Conservation (phyloP, 2,329 filamentous ascomycete genomes). For the Penicillium griseofulvum region DNA sequence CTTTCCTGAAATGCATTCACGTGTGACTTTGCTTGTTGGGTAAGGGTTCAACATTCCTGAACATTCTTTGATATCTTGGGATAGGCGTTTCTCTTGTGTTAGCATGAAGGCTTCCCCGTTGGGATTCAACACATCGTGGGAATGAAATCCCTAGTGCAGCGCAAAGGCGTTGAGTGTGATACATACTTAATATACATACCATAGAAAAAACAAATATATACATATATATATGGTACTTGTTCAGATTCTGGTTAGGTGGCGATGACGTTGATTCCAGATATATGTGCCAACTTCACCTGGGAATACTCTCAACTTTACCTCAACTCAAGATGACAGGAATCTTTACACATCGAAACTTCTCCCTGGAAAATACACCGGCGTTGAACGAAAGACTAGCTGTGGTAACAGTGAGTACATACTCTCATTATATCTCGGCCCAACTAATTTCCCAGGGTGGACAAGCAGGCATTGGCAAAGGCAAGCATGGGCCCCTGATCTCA, state of each 20-base stretch:
- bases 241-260: not conserved
- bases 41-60: slow-evolving; percentile 22
- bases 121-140: slow-evolving; percentile 18
- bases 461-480: slow-evolving; percentile 30
- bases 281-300: not conserved
- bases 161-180: slow-evolving; percentile 6
- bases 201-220: not conserved
- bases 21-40: slow-evolving; percentile 4
- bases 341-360: slow-evolving; percentile 30
- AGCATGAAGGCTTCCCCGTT: slow-evolving; percentile 11
- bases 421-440: not conserved
- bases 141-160: slow-evolving; percentile 10
- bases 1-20: slow-evolving; percentile 13
- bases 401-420: slow-evolving; percentile 23
- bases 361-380: slow-evolving; percentile 25
- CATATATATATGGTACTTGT: not conserved
- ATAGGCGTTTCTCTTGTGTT: slow-evolving; percentile 11
- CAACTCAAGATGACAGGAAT: slow-evolving; percentile 24
- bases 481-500: not conserved
- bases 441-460: slow-evolving; percentile 24
- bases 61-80: slow-evolving; percentile 8
- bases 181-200: slow-evolving; percentile 7
- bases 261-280: not conserved
- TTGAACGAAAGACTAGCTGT: slow-evolving; percentile 30
- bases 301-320: not conserved